These are phyloP conservation scores for Rhodotorula kratochvilovae DNA, from an alignment of 768 basidiomycete species.

Conservation along the genomic window DNA sequence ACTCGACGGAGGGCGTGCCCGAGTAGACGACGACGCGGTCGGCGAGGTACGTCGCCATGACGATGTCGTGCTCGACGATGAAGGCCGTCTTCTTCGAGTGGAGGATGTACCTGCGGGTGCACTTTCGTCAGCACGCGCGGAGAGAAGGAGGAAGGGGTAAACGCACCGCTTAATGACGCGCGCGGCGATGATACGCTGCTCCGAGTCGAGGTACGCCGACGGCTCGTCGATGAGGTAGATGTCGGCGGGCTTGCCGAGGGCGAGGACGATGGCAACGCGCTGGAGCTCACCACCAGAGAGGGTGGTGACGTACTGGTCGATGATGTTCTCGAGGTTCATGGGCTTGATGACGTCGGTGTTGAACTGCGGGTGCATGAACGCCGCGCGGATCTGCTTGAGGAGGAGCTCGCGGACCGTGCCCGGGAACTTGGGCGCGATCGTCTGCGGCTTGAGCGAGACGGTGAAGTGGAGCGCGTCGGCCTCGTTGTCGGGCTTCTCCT, in stretches of 20 bases:
- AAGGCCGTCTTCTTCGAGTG: slow-evolving; percentile 97
- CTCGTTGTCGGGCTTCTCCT: slow-evolving; percentile 65
- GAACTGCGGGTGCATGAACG: slow-evolving; percentile 99
- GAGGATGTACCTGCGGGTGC: slow-evolving; percentile 69
- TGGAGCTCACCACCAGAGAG: slow-evolving; percentile 97
- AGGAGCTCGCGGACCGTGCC: slow-evolving; percentile 94
- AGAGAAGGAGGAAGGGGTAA: too few relatives aligned
- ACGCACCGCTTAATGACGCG: slow-evolving; percentile 92
- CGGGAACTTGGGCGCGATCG: slow-evolving; percentile 94
- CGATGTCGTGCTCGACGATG: slow-evolving; percentile 99
- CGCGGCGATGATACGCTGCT: slow-evolving; percentile 96
- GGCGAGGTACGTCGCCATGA: slow-evolving; percentile 99
- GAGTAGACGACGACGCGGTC: slow-evolving; percentile 86
- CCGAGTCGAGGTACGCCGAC: slow-evolving; percentile 85
- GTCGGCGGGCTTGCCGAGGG: slow-evolving; percentile 65
- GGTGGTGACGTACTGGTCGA: slow-evolving; percentile 98
- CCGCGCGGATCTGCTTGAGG: slow-evolving; percentile 85
- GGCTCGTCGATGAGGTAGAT: slow-evolving; percentile 97
- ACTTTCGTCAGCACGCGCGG: background rate
- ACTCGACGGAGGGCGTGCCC: slow-evolving; percentile 70
- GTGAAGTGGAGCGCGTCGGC: slow-evolving; percentile 64
- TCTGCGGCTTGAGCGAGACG: slow-evolving; percentile 97
- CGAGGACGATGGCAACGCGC: slow-evolving; percentile 91
- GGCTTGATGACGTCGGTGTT: slow-evolving; percentile 96
- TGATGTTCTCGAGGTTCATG: slow-evolving; percentile 86